Evolutionary conservation across 495 filamentous ascomycete genomes (phyloP).

Genomic region (Lasiosphaeria ovina): DNA sequence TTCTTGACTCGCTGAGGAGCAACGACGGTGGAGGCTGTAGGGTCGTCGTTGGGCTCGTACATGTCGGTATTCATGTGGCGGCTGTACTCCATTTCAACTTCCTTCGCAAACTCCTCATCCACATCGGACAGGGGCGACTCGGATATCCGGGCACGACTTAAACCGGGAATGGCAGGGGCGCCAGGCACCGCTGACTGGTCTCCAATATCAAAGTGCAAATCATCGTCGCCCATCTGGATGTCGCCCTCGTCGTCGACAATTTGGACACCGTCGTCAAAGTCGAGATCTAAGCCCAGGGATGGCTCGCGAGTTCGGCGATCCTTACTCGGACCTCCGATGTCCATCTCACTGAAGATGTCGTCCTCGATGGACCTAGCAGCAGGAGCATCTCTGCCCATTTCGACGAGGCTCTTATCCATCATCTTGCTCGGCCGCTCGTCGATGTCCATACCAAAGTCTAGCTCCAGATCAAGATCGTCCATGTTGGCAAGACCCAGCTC

Average conservation of each 20-base stretch:
- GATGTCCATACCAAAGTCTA: constrained; percentile 59
- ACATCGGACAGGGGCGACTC: constrained; percentile 70
- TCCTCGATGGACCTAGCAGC: constrained; percentile 63
- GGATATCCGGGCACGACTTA: constrained; percentile 57
- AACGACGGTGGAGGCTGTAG: constrained; percentile 39
- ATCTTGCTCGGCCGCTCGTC: constrained; percentile 43
- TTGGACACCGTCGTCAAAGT: constrained; percentile 50
- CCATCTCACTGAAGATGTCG: constrained; percentile 68
- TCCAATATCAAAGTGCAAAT: constrained; percentile 50
- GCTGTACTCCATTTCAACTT: constrained; percentile 53
- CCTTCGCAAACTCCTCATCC: constrained; percentile 53
- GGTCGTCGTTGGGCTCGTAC: constrained; percentile 57
- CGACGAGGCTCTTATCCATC: constrained; percentile 62
- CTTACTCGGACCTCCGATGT: constrained; percentile 48
- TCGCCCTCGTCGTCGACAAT: constrained; percentile 61
- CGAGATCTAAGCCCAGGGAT: constrained; percentile 46
- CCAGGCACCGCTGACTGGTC: constrained; percentile 48
- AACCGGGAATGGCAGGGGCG: constrained; percentile 33
- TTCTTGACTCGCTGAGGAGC: constrained; percentile 71
- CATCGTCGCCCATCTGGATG: constrained; percentile 60
- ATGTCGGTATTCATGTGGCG: constrained; percentile 51
- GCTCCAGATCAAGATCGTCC: constrained; percentile 56
- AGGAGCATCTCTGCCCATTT: constrained; percentile 80
- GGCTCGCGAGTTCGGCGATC: constrained; percentile 40
- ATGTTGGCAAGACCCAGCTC: constrained; percentile 49